Percentiles rank a stretch among this genome's conserved stretches.
Evolutionary conservation across 768 basidiomycete species (phyloP).

Genomic region (Lenzites betulinus): DNA sequence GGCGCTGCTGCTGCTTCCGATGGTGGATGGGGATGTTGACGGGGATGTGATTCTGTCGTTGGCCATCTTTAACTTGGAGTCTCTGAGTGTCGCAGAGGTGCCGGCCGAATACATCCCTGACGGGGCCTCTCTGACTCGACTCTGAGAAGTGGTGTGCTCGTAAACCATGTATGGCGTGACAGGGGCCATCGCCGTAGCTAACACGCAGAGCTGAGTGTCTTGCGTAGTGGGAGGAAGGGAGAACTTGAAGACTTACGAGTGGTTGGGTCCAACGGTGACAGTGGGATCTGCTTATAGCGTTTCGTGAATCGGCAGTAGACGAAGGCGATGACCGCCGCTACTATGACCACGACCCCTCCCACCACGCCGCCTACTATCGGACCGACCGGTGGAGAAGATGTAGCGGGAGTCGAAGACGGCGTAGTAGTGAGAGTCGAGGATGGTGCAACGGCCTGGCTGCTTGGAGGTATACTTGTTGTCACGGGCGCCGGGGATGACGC

Average conservation of each 20-base stretch:
- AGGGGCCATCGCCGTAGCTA: not conserved
- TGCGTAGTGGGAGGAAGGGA: not conserved
- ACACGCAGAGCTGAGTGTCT: not conserved
- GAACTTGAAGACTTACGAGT: not conserved
- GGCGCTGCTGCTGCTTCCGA: too few relatives aligned
- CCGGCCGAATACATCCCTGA: not conserved
- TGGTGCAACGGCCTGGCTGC: not conserved
- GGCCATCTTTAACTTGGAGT: too few relatives aligned
- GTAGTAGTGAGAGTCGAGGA: not conserved
- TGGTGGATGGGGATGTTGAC: too few relatives aligned
- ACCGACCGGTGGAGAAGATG: slow-evolving; percentile 11
- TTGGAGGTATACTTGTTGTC: not conserved
- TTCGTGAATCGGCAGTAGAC: not conserved
- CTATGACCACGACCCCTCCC: slow-evolving; percentile 15
- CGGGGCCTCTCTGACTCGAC: not conserved
- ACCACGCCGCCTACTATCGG: slow-evolving; percentile 24
- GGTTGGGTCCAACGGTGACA: not conserved
- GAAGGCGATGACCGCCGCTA: slow-evolving; percentile 6
- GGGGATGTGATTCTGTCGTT: too few relatives aligned
- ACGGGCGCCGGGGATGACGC: not conserved
- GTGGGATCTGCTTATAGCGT: not conserved
- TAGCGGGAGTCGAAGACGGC: not conserved
- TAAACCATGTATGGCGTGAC: slow-evolving; percentile 8
- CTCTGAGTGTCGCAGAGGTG: not conserved
- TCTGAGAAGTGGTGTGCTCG: not conserved